Conservation (phyloP, 2,329 filamentous ascomycete species). For the Penicillium frequentans region DNA sequence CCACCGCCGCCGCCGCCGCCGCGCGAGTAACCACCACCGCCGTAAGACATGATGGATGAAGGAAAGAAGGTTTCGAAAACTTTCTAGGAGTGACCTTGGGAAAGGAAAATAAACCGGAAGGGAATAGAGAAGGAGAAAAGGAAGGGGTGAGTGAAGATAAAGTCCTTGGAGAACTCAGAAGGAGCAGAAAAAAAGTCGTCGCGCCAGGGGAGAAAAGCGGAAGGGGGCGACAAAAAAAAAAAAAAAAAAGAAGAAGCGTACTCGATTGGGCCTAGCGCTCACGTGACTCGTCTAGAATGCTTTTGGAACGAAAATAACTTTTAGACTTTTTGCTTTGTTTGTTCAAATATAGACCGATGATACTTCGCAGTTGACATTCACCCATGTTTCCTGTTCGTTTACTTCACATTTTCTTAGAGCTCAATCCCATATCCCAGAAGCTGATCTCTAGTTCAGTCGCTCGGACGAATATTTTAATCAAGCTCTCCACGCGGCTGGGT, state of each 20-base stretch:
- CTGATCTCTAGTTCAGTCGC: slow-evolving; percentile 77
- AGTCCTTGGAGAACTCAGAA: neutral
- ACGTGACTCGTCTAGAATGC: neutral
- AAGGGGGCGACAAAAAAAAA: slow-evolving; percentile 22
- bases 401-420: slow-evolving; percentile 18
- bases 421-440: slow-evolving; percentile 71
- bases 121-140: slow-evolving; percentile 7
- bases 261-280: slow-evolving; percentile 28
- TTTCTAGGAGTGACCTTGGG: slow-evolving; percentile 1
- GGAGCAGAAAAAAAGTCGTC: slow-evolving; percentile 3
- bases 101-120: slow-evolving; percentile 20
- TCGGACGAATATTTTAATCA: slow-evolving; percentile 81
- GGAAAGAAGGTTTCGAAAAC: neutral
- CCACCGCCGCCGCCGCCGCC: slow-evolving; percentile 30
- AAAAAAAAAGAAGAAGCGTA: slow-evolving; percentile 5
- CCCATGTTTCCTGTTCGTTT: neutral
- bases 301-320: neutral
- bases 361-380: neutral
- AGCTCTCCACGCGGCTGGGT: slow-evolving; percentile 72
- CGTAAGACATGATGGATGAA: slow-evolving; percentile 66
- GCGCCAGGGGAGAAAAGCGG: slow-evolving; percentile 8
- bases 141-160: neutral
- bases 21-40: slow-evolving; percentile 52
- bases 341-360: neutral
- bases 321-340: neutral